A percentile compares a stretch with the other conserved stretches of the same genome.
Conservation (phyloP, 441 rosid species). For the Raphanus hybrid region DNA sequence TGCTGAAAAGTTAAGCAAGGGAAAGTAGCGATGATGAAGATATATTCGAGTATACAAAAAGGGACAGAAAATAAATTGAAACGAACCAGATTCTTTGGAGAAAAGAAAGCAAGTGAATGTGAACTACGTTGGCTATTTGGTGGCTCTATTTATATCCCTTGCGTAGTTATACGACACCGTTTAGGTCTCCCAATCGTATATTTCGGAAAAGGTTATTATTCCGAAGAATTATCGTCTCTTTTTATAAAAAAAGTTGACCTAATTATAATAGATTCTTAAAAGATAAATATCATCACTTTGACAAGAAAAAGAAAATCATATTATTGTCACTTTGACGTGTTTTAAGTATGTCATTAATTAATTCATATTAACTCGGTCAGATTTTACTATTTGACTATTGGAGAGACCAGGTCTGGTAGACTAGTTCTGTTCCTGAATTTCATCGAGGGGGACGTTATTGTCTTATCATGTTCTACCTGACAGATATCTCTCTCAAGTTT, state of each 20-base stretch:
- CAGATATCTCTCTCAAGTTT: not conserved
- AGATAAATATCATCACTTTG: constrained; percentile 2
- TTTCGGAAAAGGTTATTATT: constrained; percentile 16
- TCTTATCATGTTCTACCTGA: not conserved
- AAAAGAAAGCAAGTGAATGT: constrained; percentile 36
- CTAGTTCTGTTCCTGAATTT: constrained; percentile 2
- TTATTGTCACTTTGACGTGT: constrained; percentile 5
- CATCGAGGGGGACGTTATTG: not conserved
- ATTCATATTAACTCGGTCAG: not conserved
- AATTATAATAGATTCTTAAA: constrained; percentile 4
- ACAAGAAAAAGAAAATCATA: constrained; percentile 1
- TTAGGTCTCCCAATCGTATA: not conserved
- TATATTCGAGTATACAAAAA: constrained; percentile 21
- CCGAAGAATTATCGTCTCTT: constrained; percentile 13
- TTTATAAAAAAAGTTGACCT: not conserved
- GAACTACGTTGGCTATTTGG: constrained; percentile 26
- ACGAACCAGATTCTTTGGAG: constrained; percentile 46
- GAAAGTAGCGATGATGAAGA: constrained; percentile 5
- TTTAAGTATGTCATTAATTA: not conserved
- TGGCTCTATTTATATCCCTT: constrained; percentile 41
- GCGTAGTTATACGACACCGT: not conserved
- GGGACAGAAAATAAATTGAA: not conserved
- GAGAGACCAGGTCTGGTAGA: constrained; percentile 8
- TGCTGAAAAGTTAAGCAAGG: constrained; percentile 9
- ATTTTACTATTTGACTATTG: not conserved